Percentiles rank a stretch among this genome's conserved stretches.
Conservation (phyloP, 1,139 yeast genomes). For the Pneumocystis canis region DNA sequence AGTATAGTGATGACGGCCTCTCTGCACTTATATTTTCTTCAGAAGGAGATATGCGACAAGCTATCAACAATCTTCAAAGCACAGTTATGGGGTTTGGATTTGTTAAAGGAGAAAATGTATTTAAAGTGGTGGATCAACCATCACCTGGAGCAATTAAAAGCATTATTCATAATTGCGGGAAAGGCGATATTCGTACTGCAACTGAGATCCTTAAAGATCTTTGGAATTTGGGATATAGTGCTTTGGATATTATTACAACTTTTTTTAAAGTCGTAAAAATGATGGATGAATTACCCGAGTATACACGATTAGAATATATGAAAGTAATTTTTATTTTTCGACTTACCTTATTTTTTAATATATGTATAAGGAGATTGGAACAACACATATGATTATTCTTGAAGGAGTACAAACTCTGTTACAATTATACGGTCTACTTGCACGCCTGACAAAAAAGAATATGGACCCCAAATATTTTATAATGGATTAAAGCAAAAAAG, state of each 20-base stretch:
- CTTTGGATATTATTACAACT: conserved; percentile 84
- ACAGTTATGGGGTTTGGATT: conserved; percentile 88
- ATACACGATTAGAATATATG: conserved; percentile 55
- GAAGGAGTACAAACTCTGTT: conserved; percentile 86
- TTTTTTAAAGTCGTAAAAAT: conserved; percentile 77
- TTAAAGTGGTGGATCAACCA: conserved; percentile 91
- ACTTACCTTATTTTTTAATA: background rate
- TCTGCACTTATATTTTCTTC: conserved; percentile 92
- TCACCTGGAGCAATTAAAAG: conserved; percentile 77
- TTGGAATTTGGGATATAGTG: conserved; percentile 86
- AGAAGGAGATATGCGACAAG: conserved; percentile 98
- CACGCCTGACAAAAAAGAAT: conserved; percentile 34
- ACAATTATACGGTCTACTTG: conserved; percentile 72
- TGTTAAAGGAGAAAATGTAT: conserved; percentile 81
- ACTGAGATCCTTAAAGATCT: conserved; percentile 49
- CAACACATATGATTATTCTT: conserved; percentile 49
- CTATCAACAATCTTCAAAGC: conserved; percentile 82
- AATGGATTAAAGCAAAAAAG: background rate
- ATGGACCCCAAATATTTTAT: conserved; percentile 9
- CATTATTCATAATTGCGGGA: conserved; percentile 45
- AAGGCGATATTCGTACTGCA: conserved; percentile 49
- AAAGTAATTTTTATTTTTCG: conserved; percentile 22
- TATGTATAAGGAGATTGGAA: conserved; percentile 10
- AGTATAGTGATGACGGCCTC: conserved; percentile 78
- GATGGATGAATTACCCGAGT: conserved; percentile 46